Evolutionary conservation across 2,329 filamentous ascomycete species (phyloP).

Genomic region (Rutstroemia sydowiana): DNA sequence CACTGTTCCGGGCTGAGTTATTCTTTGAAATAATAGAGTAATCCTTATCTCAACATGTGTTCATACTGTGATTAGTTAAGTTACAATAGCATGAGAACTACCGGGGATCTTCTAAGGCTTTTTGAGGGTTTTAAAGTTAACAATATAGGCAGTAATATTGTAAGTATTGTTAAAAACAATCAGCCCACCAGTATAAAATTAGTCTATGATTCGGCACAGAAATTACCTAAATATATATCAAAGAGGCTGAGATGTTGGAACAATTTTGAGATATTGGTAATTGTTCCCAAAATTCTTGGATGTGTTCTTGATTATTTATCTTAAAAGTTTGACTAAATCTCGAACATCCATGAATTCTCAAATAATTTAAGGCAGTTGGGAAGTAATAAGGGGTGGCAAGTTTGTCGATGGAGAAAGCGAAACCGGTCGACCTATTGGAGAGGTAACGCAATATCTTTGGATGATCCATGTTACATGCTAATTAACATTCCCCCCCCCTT

Average conservation of each 20-base stretch:
- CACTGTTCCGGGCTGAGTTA: neutral
- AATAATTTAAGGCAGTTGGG: no score
- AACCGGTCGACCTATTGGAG: no score
- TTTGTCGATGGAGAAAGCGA: neutral
- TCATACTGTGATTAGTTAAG: neutral
- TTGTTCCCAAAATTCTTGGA: neutral
- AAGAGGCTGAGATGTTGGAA: neutral
- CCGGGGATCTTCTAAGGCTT: neutral
- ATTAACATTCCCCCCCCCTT: no score
- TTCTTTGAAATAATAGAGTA: neutral
- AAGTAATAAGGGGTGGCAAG: neutral
- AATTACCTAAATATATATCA: neutral
- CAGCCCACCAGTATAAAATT: neutral
- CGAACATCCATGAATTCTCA: neutral
- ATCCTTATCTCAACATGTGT: neutral
- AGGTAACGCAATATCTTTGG: no score
- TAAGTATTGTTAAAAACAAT: neutral
- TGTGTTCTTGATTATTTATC: neutral
- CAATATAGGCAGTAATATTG: neutral
- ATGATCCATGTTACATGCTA: no score
- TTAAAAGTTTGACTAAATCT: neutral
- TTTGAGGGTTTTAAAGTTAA: neutral
- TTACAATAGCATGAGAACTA: neutral
- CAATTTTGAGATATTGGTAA: neutral
- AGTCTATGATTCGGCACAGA: constrained; percentile 1